Evolutionary conservation across 2,329 filamentous ascomycete species (phyloP).

Genomic region (Xylaria digitata): DNA sequence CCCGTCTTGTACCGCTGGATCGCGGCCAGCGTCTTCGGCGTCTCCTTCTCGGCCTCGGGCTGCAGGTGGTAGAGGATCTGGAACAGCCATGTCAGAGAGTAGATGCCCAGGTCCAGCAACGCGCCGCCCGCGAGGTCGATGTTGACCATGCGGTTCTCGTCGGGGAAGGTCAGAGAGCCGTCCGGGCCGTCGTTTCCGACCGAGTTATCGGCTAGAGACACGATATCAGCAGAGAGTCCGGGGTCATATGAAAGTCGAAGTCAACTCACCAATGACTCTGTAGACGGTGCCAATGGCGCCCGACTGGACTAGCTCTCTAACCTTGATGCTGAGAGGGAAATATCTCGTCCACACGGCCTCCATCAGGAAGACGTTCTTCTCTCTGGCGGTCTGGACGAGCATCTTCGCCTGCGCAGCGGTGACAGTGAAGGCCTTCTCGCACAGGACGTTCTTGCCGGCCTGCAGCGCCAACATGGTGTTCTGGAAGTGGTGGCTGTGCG

Average conservation of each 20-base stretch:
- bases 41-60: slow-evolving; percentile 72
- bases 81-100: slow-evolving; percentile 90
- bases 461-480: slow-evolving; percentile 86
- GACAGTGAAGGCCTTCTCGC: slow-evolving; percentile 90
- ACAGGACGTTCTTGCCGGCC: slow-evolving; percentile 87
- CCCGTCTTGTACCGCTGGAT: slow-evolving; percentile 80
- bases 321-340: slow-evolving; percentile 83
- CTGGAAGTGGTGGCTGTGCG: slow-evolving; percentile 93
- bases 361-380: slow-evolving; percentile 82
- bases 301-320: slow-evolving; percentile 71
- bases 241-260: background rate
- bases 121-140: slow-evolving; percentile 83
- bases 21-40: slow-evolving; percentile 74
- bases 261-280: slow-evolving; percentile 63
- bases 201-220: slow-evolving; percentile 65
- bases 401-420: slow-evolving; percentile 80
- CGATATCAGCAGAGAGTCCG: slow-evolving; percentile 16
- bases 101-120: slow-evolving; percentile 87
- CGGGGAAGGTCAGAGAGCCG: slow-evolving; percentile 65
- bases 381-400: slow-evolving; percentile 76
- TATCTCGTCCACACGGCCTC: slow-evolving; percentile 92
- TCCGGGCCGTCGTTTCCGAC: slow-evolving; percentile 69
- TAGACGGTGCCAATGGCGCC: slow-evolving; percentile 71
- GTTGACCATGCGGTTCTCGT: slow-evolving; percentile 82
- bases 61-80: slow-evolving; percentile 88